Evolutionary conservation across 352 stramenopile genomes (phyloP).

Genomic region (Pseudoperonospora humuli): DNA sequence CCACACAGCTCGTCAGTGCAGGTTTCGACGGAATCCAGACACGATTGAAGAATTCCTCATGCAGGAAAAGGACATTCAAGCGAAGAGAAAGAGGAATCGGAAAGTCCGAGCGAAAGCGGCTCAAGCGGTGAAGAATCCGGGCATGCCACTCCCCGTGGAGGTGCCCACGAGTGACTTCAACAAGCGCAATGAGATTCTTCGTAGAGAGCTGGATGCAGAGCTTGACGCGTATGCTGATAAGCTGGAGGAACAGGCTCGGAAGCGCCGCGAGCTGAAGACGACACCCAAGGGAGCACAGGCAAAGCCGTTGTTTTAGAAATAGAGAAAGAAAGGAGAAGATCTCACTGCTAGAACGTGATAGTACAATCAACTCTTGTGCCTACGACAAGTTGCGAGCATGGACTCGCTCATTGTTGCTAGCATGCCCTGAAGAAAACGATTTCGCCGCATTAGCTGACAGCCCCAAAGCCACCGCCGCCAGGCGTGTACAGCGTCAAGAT

Average conservation of each 20-base stretch:
- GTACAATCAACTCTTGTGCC: constrained; percentile 2
- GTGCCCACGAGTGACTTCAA: constrained; percentile 27
- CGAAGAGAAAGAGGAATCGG: constrained; percentile 15
- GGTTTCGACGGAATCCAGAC: constrained; percentile 19
- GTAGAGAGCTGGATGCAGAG: constrained; percentile 50
- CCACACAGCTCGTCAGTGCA: constrained; percentile 45
- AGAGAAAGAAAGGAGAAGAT: constrained; percentile 12
- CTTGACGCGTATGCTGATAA: constrained; percentile 51
- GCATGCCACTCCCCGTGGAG: constrained; percentile 5
- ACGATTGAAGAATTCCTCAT: constrained; percentile 26
- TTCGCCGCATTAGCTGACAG: constrained; percentile 12
- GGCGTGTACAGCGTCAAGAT: constrained; percentile 94
- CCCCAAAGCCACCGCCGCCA: constrained; percentile 92
- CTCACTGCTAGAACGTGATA: constrained; percentile 6
- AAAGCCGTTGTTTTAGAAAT: constrained; percentile 4
- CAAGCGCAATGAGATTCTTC: constrained; percentile 45
- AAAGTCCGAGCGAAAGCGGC: constrained; percentile 12
- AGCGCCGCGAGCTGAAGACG: constrained; percentile 14
- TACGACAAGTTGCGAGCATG: neutral
- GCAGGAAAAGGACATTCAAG: constrained; percentile 11
- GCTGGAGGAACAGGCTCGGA: constrained; percentile 9
- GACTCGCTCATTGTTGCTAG: constrained; percentile 1
- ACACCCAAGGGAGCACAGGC: constrained; percentile 10
- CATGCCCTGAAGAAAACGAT: constrained; percentile 8
- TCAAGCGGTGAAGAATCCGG: constrained; percentile 7